These are phyloP conservation scores for Porphyrellus sp. DNA, from an alignment of 1,284 basidiomycete genomes.

Conservation along the genomic window DNA sequence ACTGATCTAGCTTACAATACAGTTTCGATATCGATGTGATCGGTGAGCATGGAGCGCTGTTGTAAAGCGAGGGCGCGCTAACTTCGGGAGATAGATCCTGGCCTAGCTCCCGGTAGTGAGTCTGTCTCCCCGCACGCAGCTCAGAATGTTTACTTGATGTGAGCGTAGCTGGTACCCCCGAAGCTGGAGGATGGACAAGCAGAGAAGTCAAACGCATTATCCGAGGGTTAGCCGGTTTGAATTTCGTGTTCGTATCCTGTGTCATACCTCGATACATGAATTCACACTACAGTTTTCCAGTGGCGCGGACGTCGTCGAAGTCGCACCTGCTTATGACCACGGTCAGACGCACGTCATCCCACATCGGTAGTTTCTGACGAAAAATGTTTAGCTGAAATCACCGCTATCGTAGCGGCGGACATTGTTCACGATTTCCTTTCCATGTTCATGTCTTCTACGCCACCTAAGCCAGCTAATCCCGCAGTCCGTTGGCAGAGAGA, in stretches of 20 bases:
- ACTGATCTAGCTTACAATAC: conserved; percentile 3
- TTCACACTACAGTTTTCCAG: conserved; percentile 10
- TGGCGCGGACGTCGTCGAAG: conserved; percentile 60
- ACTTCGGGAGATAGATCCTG: conserved; percentile 54
- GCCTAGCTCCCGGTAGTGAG: conserved; percentile 75
- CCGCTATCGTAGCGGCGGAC: conserved; percentile 59
- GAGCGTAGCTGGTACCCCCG: conserved; percentile 73
- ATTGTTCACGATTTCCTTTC: conserved; percentile 60
- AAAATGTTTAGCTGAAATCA: conserved; percentile 50
- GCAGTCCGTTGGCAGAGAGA: conserved; percentile 17
- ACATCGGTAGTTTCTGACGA: conserved; percentile 34
- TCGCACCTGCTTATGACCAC: conserved; percentile 78
- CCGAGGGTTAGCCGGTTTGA: conserved; percentile 71
- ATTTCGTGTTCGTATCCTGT: conserved; percentile 64
- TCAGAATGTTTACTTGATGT: conserved; percentile 6
- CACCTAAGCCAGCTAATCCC: conserved; percentile 22
- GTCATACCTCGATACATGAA: not conserved
- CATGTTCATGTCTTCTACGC: conserved; percentile 42
- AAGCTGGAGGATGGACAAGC: conserved; percentile 80
- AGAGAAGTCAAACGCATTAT: conserved; percentile 77
- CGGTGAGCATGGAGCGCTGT: conserved; percentile 41
- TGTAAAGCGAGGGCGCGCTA: conserved; percentile 1
- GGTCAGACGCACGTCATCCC: conserved; percentile 31
- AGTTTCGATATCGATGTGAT: conserved; percentile 79
- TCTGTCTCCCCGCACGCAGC: conserved; percentile 4